Evolutionary conservation across 805 yeast genomes (phyloP).

Genomic region (Kodamaea laetipori): DNA sequence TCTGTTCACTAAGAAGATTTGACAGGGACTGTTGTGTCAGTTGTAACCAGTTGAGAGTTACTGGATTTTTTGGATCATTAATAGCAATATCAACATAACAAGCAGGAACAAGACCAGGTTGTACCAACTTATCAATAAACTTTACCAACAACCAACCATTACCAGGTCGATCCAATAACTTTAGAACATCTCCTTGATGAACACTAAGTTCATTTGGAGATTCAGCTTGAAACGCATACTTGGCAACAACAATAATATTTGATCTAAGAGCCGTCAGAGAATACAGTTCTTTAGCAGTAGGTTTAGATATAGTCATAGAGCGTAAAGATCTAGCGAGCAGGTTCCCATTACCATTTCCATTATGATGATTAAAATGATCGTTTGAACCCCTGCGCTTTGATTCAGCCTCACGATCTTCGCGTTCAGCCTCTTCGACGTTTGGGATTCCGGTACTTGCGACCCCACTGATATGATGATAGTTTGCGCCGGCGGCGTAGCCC

Average conservation of each 20-base stretch:
- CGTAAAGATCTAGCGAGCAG: constrained; percentile 8
- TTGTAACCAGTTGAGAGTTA: constrained; percentile 39
- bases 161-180: constrained; percentile 47
- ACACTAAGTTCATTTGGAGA: constrained; percentile 46
- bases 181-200: constrained; percentile 53
- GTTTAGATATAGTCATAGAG: constrained; percentile 10
- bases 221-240: constrained; percentile 48
- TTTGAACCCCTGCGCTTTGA: not conserved
- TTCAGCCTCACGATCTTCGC: not conserved
- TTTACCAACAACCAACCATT: constrained; percentile 61
- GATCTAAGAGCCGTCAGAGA: constrained; percentile 21
- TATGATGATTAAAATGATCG: not conserved
- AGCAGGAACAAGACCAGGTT: constrained; percentile 56
- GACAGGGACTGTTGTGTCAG: constrained; percentile 14
- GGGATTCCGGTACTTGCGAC: constrained; percentile 1
- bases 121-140: constrained; percentile 48
- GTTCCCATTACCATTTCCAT: not conserved
- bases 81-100: constrained; percentile 50
- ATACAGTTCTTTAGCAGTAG: not conserved
- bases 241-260: constrained; percentile 47
- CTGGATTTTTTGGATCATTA: constrained; percentile 41
- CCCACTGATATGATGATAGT: constrained; percentile 8
- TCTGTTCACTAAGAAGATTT: constrained; percentile 19
- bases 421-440: constrained; percentile 4
- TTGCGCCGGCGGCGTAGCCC: constrained; percentile 5